Evolutionary conservation across 129 eudicot species (phyloP), one percentile per base, ranked within the genome.

Genomic region (Smallanthus sonchifolius): DNA sequence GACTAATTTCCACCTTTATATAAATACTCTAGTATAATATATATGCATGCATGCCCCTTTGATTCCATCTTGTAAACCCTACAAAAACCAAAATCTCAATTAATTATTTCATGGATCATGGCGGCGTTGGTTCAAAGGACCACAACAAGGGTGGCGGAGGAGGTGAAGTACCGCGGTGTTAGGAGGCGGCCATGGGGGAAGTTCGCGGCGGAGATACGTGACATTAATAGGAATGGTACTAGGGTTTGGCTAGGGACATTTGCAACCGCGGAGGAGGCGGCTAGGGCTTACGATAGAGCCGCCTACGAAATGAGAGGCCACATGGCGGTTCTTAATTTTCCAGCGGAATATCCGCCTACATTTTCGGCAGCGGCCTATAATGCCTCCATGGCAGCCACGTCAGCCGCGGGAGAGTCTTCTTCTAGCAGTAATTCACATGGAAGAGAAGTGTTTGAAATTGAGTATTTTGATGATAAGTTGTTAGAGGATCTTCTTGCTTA

Each of bases 161-260:
- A 61, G 39, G 66, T 61, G 4, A 81, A 69, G 56, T 85, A 81
- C 54, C 48, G 86, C 1, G 86, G 89, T 3, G 89, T 85, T 32
- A 19, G 86, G 3, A 59, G 43, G 73, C 79, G 89, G 54, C 86
- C 86, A 8, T 82, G 84, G 86, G 86, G 86, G 45, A 85, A 85
- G 62, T 85, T 14, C 36, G 89, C 84, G 0, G 83, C 89, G 1
- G 89, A 85, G 79, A 81, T 85, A 8, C 82, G 89, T 2, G 89
- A 85, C 65, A 7, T 61, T 2, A 78, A 65, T 17, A 40, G 70
- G 30, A 72, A 71, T 5, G 89, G 89, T 0, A 43, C 67, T 3
- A 62, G 84, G 75, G 57, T 78, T 45, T 85, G 89, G 89, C 69
- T 85, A n/a, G 89, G 89, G 5, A 85, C 89, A 15, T 85, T 78